Evolutionary conservation across 1,284 basidiomycete genomes (phyloP).

Genomic region (Wallemia ichthyophaga): DNA sequence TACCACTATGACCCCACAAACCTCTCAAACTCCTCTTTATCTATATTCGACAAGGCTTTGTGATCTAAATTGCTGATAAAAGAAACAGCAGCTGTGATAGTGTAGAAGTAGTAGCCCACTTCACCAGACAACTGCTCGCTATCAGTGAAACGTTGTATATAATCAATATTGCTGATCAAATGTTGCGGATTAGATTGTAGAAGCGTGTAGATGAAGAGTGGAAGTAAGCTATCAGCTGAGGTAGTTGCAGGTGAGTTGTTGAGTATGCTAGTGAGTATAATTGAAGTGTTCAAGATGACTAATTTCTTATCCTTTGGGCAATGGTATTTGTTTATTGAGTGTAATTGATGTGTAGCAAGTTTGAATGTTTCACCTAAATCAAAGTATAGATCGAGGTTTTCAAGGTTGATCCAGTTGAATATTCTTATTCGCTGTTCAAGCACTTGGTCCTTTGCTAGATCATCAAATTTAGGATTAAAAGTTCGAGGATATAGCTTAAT

Average conservation of each 20-base stretch:
- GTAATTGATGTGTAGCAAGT: not conserved
- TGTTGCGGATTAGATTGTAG: slow-evolving; percentile 2
- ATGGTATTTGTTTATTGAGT: slow-evolving; percentile 3
- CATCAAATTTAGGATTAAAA: slow-evolving; percentile 7
- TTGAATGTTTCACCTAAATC: not conserved
- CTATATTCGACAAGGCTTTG: not conserved
- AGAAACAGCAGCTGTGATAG: slow-evolving; percentile 19
- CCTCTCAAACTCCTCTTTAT: not conserved
- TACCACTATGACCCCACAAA: not conserved
- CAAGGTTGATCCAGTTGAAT: slow-evolving; percentile 12
- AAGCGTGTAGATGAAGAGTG: not conserved
- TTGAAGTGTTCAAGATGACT: not conserved
- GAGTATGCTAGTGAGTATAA: not conserved
- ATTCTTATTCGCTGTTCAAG: slow-evolving; percentile 12
- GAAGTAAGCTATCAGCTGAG: slow-evolving; percentile 5
- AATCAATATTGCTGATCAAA: slow-evolving; percentile 1
- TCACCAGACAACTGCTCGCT: slow-evolving; percentile 2
- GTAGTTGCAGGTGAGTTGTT: not conserved
- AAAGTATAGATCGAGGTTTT: not conserved
- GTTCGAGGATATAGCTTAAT: not conserved
- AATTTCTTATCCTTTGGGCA: not conserved
- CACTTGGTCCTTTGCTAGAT: slow-evolving; percentile 14
- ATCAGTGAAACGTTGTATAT: slow-evolving; percentile 6
- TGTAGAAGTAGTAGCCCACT: slow-evolving; percentile 28
- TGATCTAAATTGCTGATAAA: slow-evolving; percentile 2